Base-by-base conservation (phyloP, 1,139 yeast genomes). In the Meyerozyma elateridarum region DNA sequence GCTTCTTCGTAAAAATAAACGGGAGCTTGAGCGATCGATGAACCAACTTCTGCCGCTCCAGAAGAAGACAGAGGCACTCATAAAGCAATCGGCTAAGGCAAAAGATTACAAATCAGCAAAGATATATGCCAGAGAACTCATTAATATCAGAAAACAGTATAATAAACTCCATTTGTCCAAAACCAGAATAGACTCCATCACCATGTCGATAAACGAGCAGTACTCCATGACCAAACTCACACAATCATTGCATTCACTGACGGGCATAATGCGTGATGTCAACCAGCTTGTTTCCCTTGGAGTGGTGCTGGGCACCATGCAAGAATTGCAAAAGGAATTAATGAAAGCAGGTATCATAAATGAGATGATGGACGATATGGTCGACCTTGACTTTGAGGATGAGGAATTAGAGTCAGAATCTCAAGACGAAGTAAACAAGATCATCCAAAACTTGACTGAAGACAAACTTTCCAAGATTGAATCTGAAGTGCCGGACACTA, bases 361-460 rank as follows among this genome's bases (percentile, higher is more conserved):
- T 46, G 98, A 93, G 52, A 91, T 93, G 97, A 79, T 89, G 56
- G 88, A 85, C 36, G 98, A 93, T 51, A 79, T 87, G 48, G 66
- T 91, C 37, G 97, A 89, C 40, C 61, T 73, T 34, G 67, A 80
- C 25, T 76, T 71, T 32, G 87, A 59, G 28, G 68, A 79, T 34
- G 82, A 70, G 26, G 85, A 81, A 37, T 71, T 76, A 39, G 80
- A 81, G 33, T 77, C 73, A 31, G 82, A 77, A 39, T 80, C 82
- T 2, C 87, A 81, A 43, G 85, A 78, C 25, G 93, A 85, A 51
- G 65, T 75, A 30, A 63, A 70, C 36, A 71, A 70, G 54, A 70
- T 71, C 25, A 65, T 49, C 57, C 71, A 44, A 49, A 65, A 45
- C 54, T 70, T 45, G 41, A 64, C 73, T 7, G 62, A 63, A 39